These are phyloP conservation scores for Amaranthus cruentus DNA, from an alignment of 148 eudicot genomes.

Conservation along the genomic window DNA sequence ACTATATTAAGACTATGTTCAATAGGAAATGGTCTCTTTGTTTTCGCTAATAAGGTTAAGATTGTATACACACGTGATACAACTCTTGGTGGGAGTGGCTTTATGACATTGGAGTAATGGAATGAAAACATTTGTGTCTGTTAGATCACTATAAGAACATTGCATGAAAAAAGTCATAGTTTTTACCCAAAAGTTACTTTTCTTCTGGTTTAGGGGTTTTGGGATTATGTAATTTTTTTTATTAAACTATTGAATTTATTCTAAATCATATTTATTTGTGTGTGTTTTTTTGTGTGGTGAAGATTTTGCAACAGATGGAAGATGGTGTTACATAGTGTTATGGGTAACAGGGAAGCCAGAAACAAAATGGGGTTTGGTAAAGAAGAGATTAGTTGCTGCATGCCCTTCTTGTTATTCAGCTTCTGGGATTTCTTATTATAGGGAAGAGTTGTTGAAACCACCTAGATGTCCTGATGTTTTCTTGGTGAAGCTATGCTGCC, in stretches of 20 bases:
- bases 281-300: neutral
- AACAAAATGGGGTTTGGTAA: slow-evolving; percentile 74
- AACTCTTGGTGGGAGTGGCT: no score
- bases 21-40: no score
- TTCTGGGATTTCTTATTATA: slow-evolving; percentile 60
- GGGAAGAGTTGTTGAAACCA: slow-evolving; percentile 51
- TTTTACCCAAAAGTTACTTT: no score
- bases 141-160: no score
- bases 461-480: slow-evolving; percentile 72
- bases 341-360: slow-evolving; percentile 64
- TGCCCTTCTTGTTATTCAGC: slow-evolving; percentile 83
- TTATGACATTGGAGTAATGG: no score
- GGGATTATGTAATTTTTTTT: neutral
- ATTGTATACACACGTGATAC: no score
- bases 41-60: no score
- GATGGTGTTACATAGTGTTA: slow-evolving; percentile 87
- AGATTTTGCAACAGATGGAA: slow-evolving; percentile 94
- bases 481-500: slow-evolving; percentile 72
- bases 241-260: neutral
- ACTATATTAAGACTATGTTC: no score
- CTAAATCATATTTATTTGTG: slow-evolving; percentile 3
- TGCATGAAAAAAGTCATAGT: no score
- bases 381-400: slow-evolving; percentile 63
- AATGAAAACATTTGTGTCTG: no score
- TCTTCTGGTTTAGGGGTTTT: neutral